A percentile compares a stretch with the other conserved stretches of the same genome.
These are phyloP conservation scores for Pezicula carpinea DNA, from an alignment of 2,329 filamentous ascomycete genomes.

Conservation along the genomic window DNA sequence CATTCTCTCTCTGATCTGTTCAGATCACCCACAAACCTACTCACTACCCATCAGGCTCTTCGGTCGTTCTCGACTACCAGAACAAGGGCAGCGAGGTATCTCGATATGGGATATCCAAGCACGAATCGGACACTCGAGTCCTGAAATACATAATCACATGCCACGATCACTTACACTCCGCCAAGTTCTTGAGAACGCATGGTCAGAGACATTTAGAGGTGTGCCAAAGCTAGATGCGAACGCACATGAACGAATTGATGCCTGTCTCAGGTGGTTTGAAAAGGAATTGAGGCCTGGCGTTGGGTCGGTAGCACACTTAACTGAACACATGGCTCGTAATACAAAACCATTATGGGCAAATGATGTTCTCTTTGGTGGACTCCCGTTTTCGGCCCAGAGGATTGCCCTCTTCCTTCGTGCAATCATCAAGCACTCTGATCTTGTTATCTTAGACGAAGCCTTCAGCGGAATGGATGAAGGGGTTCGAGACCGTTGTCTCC, in stretches of 20 bases:
- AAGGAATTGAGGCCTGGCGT: constrained; percentile 58
- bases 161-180: constrained; percentile 71
- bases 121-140: constrained; percentile 87
- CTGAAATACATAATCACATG: constrained; percentile 91
- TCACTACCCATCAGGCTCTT: constrained; percentile 84
- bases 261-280: constrained; percentile 72
- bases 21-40: constrained; percentile 93
- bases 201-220: constrained; percentile 80
- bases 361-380: constrained; percentile 62
- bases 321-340: constrained; percentile 26
- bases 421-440: constrained; percentile 72
- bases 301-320: constrained; percentile 12
- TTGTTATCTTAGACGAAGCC: constrained; percentile 82
- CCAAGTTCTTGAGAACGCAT: constrained; percentile 76
- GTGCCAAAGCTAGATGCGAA: constrained; percentile 59
- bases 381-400: constrained; percentile 79
- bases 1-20: constrained; percentile 84
- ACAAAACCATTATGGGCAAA: constrained; percentile 57
- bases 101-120: constrained; percentile 91
- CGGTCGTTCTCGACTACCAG: constrained; percentile 73
- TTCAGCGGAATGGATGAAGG: constrained; percentile 80
- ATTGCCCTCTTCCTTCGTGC: constrained; percentile 80
- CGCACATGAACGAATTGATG: constrained; percentile 58
- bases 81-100: constrained; percentile 62
- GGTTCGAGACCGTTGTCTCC: constrained; percentile 80